These are phyloP conservation scores for Sclerotinia sclerotiorum DNA, from an alignment of 2,329 filamentous ascomycete species.

Conservation along the genomic window DNA sequence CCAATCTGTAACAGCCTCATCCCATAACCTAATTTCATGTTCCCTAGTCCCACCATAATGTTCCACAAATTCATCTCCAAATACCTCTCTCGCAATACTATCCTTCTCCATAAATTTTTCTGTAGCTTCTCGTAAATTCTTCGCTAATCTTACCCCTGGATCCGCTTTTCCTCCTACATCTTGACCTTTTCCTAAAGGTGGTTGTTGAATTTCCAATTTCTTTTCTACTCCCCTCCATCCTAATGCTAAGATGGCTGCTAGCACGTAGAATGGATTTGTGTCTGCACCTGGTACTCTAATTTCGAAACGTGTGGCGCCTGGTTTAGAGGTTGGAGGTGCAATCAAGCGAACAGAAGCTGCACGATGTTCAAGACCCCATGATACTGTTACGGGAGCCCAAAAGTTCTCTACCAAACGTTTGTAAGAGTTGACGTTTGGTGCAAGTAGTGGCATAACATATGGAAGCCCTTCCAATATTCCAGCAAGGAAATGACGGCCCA, in stretches of 20 bases:
- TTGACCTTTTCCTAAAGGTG: slow-evolving; percentile 82
- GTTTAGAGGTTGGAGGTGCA: slow-evolving; percentile 78
- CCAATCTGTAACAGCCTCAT: slow-evolving; percentile 95
- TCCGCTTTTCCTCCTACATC: slow-evolving; percentile 73
- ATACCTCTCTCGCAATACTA: slow-evolving; percentile 88
- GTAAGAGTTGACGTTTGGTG: slow-evolving; percentile 95
- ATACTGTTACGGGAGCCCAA: slow-evolving; percentile 97
- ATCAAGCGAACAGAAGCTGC: slow-evolving; percentile 90
- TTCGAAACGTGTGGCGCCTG: slow-evolving; percentile 88
- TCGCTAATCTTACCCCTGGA: slow-evolving; percentile 75
- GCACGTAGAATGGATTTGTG: slow-evolving; percentile 82
- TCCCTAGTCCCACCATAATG: slow-evolving; percentile 91
- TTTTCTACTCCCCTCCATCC: slow-evolving; percentile 92
- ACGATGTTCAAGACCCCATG: slow-evolving; percentile 94
- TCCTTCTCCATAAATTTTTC: slow-evolving; percentile 71
- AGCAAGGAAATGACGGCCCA: slow-evolving; percentile 90
- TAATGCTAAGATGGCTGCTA: slow-evolving; percentile 81
- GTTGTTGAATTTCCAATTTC: slow-evolving; percentile 78
- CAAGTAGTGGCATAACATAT: slow-evolving; percentile 92
- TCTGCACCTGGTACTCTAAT: slow-evolving; percentile 93
- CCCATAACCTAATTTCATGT: slow-evolving; percentile 87
- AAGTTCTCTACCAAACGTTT: slow-evolving; percentile 98
- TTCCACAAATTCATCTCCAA: slow-evolving; percentile 94
- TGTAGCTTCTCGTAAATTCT: slow-evolving; percentile 81
- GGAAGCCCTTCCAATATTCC: slow-evolving; percentile 85